Percentiles rank a stretch among this genome's conserved stretches.
Evolutionary conservation across 2,329 filamentous ascomycete species (phyloP).

Genomic region (Aspergillus chevalieri): DNA sequence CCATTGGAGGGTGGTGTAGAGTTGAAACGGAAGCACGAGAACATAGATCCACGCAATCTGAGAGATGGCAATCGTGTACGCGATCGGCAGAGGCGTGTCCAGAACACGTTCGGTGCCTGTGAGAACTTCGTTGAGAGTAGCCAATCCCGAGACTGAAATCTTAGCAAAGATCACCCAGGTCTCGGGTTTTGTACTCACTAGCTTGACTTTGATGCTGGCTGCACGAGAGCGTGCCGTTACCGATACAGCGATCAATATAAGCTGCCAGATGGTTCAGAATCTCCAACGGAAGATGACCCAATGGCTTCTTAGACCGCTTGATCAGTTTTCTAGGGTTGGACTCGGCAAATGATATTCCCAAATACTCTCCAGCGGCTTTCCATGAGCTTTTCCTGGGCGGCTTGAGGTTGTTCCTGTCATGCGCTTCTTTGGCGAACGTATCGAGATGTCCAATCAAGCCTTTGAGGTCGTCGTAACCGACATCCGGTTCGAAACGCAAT

Average conservation of each 20-base stretch:
- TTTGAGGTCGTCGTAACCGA: conserved; percentile 67
- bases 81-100: conserved; percentile 73
- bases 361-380: conserved; percentile 63
- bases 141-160: conserved; percentile 33
- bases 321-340: conserved; percentile 72
- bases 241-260: conserved; percentile 58
- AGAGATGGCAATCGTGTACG: conserved; percentile 76
- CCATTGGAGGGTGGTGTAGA: conserved; percentile 59
- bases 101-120: conserved; percentile 70
- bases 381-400: conserved; percentile 47
- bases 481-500: conserved; percentile 76
- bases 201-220: conserved; percentile 34
- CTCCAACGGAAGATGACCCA: conserved; percentile 79
- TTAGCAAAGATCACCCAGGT: neutral
- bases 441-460: conserved; percentile 66
- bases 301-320: conserved; percentile 64
- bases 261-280: conserved; percentile 66
- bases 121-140: conserved; percentile 64
- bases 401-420: conserved; percentile 35
- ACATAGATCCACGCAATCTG: conserved; percentile 86
- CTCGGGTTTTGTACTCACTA: conserved; percentile 18
- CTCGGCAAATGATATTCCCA: conserved; percentile 69
- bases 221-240: conserved; percentile 31
- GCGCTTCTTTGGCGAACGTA: conserved; percentile 62
- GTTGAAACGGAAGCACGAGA: conserved; percentile 73